Evolutionary conservation across 805 yeast species (phyloP).

Genomic region (Kregervanrija fluxuum): DNA sequence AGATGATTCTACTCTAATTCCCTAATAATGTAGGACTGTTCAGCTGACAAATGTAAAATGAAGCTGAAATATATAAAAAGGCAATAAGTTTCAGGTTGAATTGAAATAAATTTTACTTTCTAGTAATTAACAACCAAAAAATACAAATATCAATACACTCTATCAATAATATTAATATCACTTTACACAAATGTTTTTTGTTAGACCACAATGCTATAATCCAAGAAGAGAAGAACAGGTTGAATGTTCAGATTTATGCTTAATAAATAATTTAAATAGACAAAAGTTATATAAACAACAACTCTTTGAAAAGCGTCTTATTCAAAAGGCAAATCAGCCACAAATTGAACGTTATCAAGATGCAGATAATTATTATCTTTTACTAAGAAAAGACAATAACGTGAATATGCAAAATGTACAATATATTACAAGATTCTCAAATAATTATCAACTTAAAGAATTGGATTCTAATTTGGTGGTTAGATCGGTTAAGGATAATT

Average conservation of each 20-base stretch:
- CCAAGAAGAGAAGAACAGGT: neutral
- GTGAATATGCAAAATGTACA: constrained; percentile 1
- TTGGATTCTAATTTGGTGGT: constrained; percentile 12
- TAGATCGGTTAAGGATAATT: constrained; percentile 18
- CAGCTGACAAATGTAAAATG: too few species aligned
- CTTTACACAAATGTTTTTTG: constrained; percentile 13
- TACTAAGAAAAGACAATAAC: constrained; percentile 13
- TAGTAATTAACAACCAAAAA: too few species aligned
- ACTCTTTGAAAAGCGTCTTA: constrained; percentile 6
- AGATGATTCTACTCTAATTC: too few species aligned
- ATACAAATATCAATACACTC: too few species aligned
- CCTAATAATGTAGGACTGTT: too few species aligned
- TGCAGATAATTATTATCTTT: constrained; percentile 16
- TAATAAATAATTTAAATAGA: constrained; percentile 5
- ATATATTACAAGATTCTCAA: constrained; percentile 10
- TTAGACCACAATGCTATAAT: constrained; percentile 11
- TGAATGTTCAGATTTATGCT: constrained; percentile 2
- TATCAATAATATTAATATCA: neutral
- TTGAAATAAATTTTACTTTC: too few species aligned
- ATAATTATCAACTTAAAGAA: constrained; percentile 19
- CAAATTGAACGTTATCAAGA: constrained; percentile 13
- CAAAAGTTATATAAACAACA: constrained; percentile 5
- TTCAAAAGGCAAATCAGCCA: constrained; percentile 8
- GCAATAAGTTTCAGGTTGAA: too few species aligned
- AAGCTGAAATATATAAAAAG: too few species aligned